These are phyloP conservation scores for Tricholoma flavovirens DNA, from an alignment of 768 basidiomycete species.

Conservation along the genomic window DNA sequence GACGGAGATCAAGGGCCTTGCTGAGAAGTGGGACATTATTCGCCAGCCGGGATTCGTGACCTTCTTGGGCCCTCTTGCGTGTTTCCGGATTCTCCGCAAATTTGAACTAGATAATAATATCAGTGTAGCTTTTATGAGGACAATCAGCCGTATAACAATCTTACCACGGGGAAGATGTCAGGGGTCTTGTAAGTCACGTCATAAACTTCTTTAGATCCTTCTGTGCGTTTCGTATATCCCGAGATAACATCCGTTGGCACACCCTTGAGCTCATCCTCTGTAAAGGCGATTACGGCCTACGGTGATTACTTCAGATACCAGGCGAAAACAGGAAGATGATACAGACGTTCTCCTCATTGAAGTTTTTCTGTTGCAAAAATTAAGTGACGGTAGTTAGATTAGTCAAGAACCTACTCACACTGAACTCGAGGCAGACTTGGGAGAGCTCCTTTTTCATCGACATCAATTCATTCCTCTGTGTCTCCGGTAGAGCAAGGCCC, in stretches of 20 bases:
- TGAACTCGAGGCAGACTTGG: constrained; percentile 72
- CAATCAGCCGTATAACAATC: constrained; percentile 15
- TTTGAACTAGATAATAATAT: constrained; percentile 55
- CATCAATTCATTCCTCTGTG: constrained; percentile 51
- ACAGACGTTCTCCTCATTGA: constrained; percentile 79
- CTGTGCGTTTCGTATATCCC: constrained; percentile 65
- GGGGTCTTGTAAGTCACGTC: constrained; percentile 80
- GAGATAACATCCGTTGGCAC: constrained; percentile 76
- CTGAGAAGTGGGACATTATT: constrained; percentile 68
- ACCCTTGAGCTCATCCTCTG: constrained; percentile 68
- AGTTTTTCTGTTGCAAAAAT: constrained; percentile 60
- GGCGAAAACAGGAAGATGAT: not conserved
- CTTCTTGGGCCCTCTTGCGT: constrained; percentile 59
- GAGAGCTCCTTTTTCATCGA: constrained; percentile 72
- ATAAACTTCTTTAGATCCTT: constrained; percentile 53
- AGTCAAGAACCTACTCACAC: constrained; percentile 36
- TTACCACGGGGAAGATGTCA: constrained; percentile 72
- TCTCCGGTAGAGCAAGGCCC: constrained; percentile 67
- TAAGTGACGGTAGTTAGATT: not conserved
- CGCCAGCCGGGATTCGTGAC: constrained; percentile 60
- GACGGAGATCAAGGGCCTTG: constrained; percentile 64
- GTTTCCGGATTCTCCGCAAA: constrained; percentile 67
- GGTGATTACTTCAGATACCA: not conserved
- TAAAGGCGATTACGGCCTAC: constrained; percentile 61
- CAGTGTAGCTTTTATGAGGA: not conserved